A percentile compares a stretch with the other conserved stretches of the same genome.
Evolutionary conservation across 352 stramenopile genomes (phyloP).

Genomic region (Globisporangium radiosum): DNA sequence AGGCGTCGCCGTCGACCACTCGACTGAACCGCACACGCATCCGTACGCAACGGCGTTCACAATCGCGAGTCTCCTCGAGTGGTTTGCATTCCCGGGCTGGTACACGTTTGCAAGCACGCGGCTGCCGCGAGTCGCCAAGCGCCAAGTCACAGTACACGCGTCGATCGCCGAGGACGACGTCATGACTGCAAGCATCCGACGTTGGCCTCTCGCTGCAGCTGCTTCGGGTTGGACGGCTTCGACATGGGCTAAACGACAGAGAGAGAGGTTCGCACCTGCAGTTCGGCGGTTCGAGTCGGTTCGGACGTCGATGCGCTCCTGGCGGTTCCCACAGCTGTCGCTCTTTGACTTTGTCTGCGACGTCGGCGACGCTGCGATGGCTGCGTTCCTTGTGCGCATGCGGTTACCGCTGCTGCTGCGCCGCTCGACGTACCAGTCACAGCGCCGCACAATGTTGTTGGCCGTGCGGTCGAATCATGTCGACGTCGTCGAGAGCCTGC

Average conservation of each 20-base stretch:
- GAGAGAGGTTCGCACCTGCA: not conserved
- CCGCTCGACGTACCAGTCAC: conserved; percentile 29
- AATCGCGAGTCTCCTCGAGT: conserved; percentile 36
- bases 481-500: conserved; percentile 35
- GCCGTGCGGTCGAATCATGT: conserved; percentile 54
- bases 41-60: conserved; percentile 41
- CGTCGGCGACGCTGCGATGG: conserved; percentile 21
- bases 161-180: conserved; percentile 30
- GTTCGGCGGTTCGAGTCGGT: conserved; percentile 13
- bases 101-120: conserved; percentile 27
- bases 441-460: conserved; percentile 51
- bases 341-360: conserved; percentile 38
- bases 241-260: not conserved
- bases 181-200: conserved; percentile 37
- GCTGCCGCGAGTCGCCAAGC: conserved; percentile 21
- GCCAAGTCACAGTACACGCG: conserved; percentile 14
- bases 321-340: conserved; percentile 31
- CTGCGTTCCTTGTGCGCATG: conserved; percentile 23
- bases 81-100: conserved; percentile 60
- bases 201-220: conserved; percentile 1
- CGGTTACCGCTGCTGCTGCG: conserved; percentile 24
- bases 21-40: conserved; percentile 30
- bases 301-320: conserved; percentile 25
- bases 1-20: conserved; percentile 33
- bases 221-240: not conserved